Evolutionary conservation across 2,329 filamentous ascomycete species (phyloP), one percentile per base, ranked within the genome.

Genomic region (Hypoxylon sp.): DNA sequence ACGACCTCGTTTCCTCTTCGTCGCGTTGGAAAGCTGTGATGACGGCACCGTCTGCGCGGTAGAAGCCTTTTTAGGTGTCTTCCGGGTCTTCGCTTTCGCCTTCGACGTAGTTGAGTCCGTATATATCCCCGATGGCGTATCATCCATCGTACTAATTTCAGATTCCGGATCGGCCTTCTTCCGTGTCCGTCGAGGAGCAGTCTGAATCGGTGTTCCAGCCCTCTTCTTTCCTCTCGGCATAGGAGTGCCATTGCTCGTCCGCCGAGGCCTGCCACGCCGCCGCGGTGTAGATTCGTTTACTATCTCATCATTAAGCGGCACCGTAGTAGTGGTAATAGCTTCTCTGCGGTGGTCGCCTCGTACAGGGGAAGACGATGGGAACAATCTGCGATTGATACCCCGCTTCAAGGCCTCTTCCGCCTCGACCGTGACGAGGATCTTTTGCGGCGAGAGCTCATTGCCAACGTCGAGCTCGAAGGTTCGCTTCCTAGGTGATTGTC

Each of bases 401-500:
- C 65, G 62, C 54, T 56, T 68, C 48, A 73, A 33, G 55, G 50
- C 71, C 49, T 71, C 73, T 42, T 78, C 71, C 2, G 84, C 82
- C 73, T 88, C 85, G 54, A 87, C 84, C 8, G 86, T 87, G 54
- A 87, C 84, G 45, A 81, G 78, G 44, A 88, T 78, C 61, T 80
- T 81, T 73, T 87, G 84, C 2, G 85, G 84, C 48, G 84, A 80
- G 46, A 73, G 74, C 36, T 79, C 78, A 69, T 83, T 78, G 48
- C 85, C 85, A 24, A 85, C 83, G 67, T 87, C 84, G 32, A 87
- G 81, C 74, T 86, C 82, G 66, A 87, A 87, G 45, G 79, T 86
- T 71, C 83, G 85, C 76, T 86, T 87, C 50, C 84, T 79, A 38
- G 86, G 85, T 42, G 85, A 87, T 14, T 72, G 73, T 16, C 20